Evolutionary conservation across 2,329 filamentous ascomycete species (phyloP), one percentile per base, ranked within the genome.

Genomic region (Trichoderma sp.): DNA sequence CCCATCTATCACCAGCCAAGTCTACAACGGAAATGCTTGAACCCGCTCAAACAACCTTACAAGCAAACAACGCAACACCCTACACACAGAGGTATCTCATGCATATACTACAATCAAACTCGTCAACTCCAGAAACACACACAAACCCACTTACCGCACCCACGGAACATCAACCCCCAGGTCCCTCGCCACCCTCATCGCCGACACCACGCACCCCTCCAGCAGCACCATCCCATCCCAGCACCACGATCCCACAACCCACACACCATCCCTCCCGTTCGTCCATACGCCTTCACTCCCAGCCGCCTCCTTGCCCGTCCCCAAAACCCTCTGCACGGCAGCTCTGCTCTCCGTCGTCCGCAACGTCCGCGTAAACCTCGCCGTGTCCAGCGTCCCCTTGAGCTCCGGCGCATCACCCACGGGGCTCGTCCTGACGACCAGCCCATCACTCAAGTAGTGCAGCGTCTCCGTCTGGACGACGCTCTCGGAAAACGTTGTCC

Each of bases 211-310:
- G 63, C 85, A 88, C 1, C 86, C 86, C 71, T 88, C 85, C 3
- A 88, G 72, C 17, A 88, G 69, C 1, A 88, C 84, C 84, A 88
- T 85, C 3, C 85, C 85, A 71, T 88, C 85, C 85, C 85, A 88
- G 68, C 85, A 88, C 86, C 85, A 88, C 0, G 83, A 83, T 6
- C 85, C 85, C 0, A 80, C 78, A 14, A 88, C 70, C 79, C 81
- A 88, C 0, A 88, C 80, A 47, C 80, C 78, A 7, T 79, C 78
- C 57, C 84, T 76, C 0, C 85, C 85, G 65, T 85, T 87, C 7
- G 72, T 77, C 84, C 85, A 87, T 21, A 10, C 47, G 4, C 7
- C 10, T 3, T 3, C 15, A 28, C 5, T 54, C 59, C 5, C 66
- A 59, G 0, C 66, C 60, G 10, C 7, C 39, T 24, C 67, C 68